Percentiles rank a stretch among this genome's conserved stretches.
Evolutionary conservation across 192 early-diverging fungal species (phyloP).

Genomic region (Umbelopsis isabellina): DNA sequence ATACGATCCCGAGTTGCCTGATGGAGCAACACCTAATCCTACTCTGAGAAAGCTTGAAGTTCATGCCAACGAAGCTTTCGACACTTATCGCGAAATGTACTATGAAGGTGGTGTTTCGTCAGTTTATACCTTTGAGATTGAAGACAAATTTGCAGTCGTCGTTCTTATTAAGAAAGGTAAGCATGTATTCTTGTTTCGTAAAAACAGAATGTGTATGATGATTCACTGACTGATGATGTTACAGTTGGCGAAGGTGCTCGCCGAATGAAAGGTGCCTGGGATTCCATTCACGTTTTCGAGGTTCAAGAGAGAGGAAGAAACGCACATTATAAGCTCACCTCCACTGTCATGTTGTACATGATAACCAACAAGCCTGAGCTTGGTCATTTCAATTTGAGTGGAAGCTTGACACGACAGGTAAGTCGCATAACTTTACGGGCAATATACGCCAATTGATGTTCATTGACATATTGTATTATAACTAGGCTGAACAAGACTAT

Average conservation of each 20-base stretch:
- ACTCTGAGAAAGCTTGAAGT: constrained; percentile 88
- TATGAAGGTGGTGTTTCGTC: constrained; percentile 96
- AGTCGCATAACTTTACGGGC: background rate
- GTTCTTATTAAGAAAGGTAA: constrained; percentile 96
- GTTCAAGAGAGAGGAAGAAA: constrained; percentile 82
- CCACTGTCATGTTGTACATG: constrained; percentile 95
- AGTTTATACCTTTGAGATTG: constrained; percentile 77
- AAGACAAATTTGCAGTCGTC: constrained; percentile 89
- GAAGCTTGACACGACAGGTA: constrained; percentile 93
- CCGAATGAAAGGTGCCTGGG: constrained; percentile 91
- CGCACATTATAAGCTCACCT: constrained; percentile 96
- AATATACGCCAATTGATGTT: background rate
- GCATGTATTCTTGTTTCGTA: background rate
- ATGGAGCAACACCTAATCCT: constrained; percentile 77
- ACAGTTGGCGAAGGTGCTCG: constrained; percentile 65
- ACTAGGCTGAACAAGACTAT: constrained; percentile 81
- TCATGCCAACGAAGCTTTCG: constrained; percentile 93
- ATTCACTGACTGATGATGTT: background rate
- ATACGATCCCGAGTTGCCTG: constrained; percentile 84
- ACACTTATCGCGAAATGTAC: constrained; percentile 94
- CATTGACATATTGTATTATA: constrained; percentile 1
- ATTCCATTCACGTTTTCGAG: constrained; percentile 97
- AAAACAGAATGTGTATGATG: background rate
- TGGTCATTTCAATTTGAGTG: constrained; percentile 83
- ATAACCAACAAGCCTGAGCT: constrained; percentile 67